phyloP scores from a whole-genome alignment of 1,139 yeast species.

The Scheffersomyces titani region DNA sequence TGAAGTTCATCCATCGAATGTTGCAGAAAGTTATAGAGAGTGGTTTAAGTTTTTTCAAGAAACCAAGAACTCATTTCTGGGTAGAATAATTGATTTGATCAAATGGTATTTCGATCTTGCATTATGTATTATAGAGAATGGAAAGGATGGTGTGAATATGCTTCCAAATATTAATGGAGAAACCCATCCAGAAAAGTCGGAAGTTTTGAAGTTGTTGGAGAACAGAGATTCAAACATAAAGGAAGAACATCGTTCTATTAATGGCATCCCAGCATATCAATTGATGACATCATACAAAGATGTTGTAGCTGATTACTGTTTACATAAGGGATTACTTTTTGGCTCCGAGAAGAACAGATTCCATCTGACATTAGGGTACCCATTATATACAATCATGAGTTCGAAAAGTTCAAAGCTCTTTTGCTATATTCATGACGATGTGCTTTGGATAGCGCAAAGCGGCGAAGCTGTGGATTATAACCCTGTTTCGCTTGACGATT shows the following conservation, averaged over 20 bases:
- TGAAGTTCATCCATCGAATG: background rate
- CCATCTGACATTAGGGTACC: conserved; percentile 25
- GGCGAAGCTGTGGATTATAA: conserved; percentile 13
- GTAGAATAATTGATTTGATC: conserved; percentile 6
- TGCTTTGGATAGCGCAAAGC: conserved; percentile 25
- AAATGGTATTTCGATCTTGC: conserved; percentile 31
- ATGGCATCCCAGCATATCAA: conserved; percentile 34
- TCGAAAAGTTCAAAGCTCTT: conserved; percentile 9
- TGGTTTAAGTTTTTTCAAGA: background rate
- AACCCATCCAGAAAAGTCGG: background rate
- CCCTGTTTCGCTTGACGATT: conserved; percentile 24
- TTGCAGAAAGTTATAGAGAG: background rate
- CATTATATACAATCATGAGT: conserved; percentile 19
- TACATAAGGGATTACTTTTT: conserved; percentile 24
- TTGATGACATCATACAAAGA: conserved; percentile 39
- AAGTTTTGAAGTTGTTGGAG: background rate
- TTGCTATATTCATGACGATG: conserved; percentile 35
- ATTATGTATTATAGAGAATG: conserved; percentile 12
- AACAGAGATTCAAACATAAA: background rate
- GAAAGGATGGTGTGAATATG: background rate
- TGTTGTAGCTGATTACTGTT: conserved; percentile 35
- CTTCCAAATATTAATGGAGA: conserved; percentile 21
- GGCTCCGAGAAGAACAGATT: conserved; percentile 13
- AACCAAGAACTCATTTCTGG: background rate
- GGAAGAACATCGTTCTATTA: conserved; percentile 8